These are phyloP conservation scores for Pseudocercospora cruenta DNA, from an alignment of 2,329 filamentous ascomycete genomes.

Conservation along the genomic window DNA sequence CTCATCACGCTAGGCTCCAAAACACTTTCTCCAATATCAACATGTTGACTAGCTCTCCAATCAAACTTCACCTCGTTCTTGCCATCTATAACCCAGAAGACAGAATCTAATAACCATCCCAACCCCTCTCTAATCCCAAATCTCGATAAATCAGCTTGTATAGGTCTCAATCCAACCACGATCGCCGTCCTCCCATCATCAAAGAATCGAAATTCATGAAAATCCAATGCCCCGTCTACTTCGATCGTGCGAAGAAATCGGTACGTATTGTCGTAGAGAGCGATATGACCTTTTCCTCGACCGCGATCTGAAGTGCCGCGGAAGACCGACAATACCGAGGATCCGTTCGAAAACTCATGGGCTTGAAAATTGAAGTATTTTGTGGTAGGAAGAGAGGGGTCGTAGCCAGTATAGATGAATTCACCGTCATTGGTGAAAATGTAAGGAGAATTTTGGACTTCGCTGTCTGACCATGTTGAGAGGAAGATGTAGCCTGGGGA, in stretches of 20 bases:
- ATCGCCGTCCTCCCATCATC: conserved; percentile 11
- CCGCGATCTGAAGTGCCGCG: conserved; percentile 8
- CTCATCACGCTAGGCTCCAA: neutral
- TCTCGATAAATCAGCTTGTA: neutral
- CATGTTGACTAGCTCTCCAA: conserved; percentile 50
- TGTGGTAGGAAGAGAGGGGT: neutral
- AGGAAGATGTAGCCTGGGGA: conserved; percentile 21
- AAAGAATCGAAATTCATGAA: conserved; percentile 46
- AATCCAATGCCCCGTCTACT: conserved; percentile 37
- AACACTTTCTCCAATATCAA: conserved; percentile 29
- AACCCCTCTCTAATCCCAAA: conserved; percentile 13
- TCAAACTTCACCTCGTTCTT: conserved; percentile 46
- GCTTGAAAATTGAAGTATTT: conserved; percentile 14
- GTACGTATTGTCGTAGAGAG: conserved; percentile 33
- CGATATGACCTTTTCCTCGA: conserved; percentile 9
- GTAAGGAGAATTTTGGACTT: neutral
- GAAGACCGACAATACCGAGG: neutral
- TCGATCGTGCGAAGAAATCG: conserved; percentile 41
- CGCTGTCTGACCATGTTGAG: neutral
- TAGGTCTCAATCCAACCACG: neutral
- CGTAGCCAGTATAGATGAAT: conserved; percentile 11
- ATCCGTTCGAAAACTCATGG: neutral
- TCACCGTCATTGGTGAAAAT: conserved; percentile 1
- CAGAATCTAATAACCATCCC: conserved; percentile 33
- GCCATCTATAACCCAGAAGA: conserved; percentile 49